Evolutionary conservation across 2,329 filamentous ascomycete species (phyloP), one percentile per base, ranked within the genome.

Genomic region (Microcera coccophila): DNA sequence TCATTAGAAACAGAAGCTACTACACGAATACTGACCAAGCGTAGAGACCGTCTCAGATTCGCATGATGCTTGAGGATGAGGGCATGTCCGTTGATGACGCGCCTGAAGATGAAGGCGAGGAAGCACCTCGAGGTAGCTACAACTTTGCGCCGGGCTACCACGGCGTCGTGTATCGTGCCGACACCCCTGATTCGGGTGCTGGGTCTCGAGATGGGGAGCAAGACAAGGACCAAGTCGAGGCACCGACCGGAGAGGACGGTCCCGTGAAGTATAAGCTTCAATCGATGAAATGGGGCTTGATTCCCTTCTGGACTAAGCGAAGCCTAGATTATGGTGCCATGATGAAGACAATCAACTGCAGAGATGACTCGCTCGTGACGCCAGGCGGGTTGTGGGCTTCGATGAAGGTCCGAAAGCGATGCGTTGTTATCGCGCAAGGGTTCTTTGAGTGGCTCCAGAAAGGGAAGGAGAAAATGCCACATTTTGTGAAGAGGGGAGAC

Each of bases 381-480:
- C 76, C 84, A 8, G 79, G 82, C 4, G 90, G 90, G 10, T 87
- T 97, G 82, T 97, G 93, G 93, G 85, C 79, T 32, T 81, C 79
- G 1, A 94, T 97, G 86, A 96, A 96, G 69, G 81, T 83, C 48
- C 80, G 78, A 54, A 95, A 96, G 68, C 77, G 93, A 21, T 97
- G 93, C 62, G 74, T 97, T 17, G 81, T 97, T 9, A 62, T 95
- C 5, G 90, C 87, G 9, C 85, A 96, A 65, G 93, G 93, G 2
- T 98, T 97, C 66, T 98, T 89, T 59, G 93, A 98, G 66, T 97
- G 93, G 93, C 71, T 94, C 46, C 91, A 91, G 65, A 87, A 84
- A 57, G 84, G 57, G 41, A 90, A 86, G 54, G 85, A 93, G 41
- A 94, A 88, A 67, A 70, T 91, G 2, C 91, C 93, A 10, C 82